phyloP scores from a whole-genome alignment of 495 filamentous ascomycete species.

The Penicillium chermesinum region DNA sequence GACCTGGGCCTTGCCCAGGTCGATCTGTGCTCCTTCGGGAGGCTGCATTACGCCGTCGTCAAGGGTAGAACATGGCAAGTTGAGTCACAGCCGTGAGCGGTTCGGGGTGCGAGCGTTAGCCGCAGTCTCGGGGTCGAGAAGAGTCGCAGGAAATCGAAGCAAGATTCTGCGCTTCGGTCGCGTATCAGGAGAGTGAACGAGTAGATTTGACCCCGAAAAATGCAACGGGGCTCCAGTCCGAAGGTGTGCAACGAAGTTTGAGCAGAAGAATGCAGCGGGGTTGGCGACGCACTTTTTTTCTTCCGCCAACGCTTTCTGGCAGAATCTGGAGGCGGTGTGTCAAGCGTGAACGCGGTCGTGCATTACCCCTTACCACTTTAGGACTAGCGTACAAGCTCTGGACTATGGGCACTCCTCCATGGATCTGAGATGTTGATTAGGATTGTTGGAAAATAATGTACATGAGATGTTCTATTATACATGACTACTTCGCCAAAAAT shows the following conservation, averaged over 20 bases:
- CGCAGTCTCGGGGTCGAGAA: constrained; percentile 5
- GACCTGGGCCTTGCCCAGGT: constrained; percentile 79
- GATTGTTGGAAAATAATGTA: constrained; percentile 1
- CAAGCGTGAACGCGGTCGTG: background rate
- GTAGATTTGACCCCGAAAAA: background rate
- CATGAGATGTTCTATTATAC: constrained; percentile 10
- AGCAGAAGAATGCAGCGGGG: constrained; percentile 20
- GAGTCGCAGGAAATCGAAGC: background rate
- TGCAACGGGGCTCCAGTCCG: constrained; percentile 4
- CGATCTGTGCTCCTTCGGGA: constrained; percentile 44
- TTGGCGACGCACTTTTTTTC: constrained; percentile 33
- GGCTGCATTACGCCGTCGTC: constrained; percentile 45
- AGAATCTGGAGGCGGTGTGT: constrained; percentile 2
- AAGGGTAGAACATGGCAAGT: constrained; percentile 39
- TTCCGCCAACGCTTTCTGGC: constrained; percentile 21
- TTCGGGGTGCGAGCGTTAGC: constrained; percentile 19
- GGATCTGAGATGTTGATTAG: too few species aligned
- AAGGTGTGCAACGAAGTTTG: background rate
- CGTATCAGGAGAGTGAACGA: too few species aligned
- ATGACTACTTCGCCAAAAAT: constrained; percentile 63
- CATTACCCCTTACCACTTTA: background rate
- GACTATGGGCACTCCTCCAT: too few species aligned
- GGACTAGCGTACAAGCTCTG: background rate
- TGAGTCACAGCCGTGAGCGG: constrained; percentile 25
- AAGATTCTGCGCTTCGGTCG: background rate